Evolutionary conservation across 106 monocot genomes (phyloP).

Genomic region (Cymbidium sinense): DNA sequence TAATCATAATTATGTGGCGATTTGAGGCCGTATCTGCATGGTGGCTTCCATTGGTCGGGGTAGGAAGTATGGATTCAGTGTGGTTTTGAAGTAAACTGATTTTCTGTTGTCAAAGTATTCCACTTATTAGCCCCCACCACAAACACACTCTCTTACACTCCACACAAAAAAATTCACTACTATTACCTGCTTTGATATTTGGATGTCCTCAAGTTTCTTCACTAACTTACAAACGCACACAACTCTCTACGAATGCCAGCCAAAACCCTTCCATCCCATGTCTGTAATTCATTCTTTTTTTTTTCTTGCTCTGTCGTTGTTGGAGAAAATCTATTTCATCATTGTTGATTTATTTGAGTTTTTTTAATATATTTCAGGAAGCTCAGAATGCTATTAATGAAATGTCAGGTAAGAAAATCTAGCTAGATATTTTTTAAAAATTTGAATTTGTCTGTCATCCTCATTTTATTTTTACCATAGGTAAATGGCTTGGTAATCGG

Average conservation of each 20-base stretch:
- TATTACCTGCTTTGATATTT: too few relatives aligned
- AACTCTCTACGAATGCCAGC: too few relatives aligned
- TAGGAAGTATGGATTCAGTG: background rate
- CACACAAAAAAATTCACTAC: too few relatives aligned
- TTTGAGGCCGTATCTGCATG: background rate
- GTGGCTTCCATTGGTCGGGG: background rate
- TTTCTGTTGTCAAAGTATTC: background rate
- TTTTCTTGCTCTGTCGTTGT: background rate
- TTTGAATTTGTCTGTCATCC: background rate
- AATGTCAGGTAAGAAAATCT: constrained; percentile 30
- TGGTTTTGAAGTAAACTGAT: background rate
- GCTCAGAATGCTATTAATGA: constrained; percentile 51
- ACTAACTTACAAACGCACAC: too few relatives aligned
- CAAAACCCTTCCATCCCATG: too few relatives aligned
- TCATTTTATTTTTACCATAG: constrained; percentile 8
- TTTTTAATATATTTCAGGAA: constrained; percentile 23
- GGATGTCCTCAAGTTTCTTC: too few relatives aligned
- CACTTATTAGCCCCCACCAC: too few relatives aligned
- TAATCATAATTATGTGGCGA: background rate
- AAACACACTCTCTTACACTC: too few relatives aligned
- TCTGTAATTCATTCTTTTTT: background rate
- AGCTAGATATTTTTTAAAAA: background rate
- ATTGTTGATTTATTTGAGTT: constrained; percentile 8
- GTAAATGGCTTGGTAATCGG: constrained; percentile 68
- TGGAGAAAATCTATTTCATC: background rate